Evolutionary conservation across 164 flowering plant species (phyloP).

Genomic region (Piper betle): DNA sequence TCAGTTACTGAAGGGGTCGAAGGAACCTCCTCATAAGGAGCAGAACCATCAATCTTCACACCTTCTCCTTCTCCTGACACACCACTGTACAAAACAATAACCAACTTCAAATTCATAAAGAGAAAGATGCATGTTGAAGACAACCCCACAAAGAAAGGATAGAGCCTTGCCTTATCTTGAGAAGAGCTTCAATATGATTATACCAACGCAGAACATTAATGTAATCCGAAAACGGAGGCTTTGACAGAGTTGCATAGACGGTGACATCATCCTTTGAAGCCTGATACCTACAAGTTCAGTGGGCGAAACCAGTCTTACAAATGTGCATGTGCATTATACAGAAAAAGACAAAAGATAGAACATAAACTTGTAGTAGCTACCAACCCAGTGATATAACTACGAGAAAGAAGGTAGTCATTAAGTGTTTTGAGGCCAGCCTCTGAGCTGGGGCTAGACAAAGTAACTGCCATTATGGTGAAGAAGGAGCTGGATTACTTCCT

Average conservation of each 20-base stretch:
- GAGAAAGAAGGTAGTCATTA: slow-evolving; percentile 55
- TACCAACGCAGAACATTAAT: slow-evolving; percentile 78
- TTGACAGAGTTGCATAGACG: slow-evolving; percentile 47
- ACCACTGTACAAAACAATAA: slow-evolving; percentile 32
- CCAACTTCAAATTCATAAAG: background rate
- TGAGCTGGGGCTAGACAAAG: slow-evolving; percentile 32
- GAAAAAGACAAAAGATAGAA: background rate
- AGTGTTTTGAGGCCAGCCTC: slow-evolving; percentile 56
- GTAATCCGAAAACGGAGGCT: slow-evolving; percentile 41
- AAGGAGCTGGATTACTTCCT: background rate
- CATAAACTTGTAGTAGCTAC: too few species aligned
- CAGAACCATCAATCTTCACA: slow-evolving; percentile 48
- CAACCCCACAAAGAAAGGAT: background rate
- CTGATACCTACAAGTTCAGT: slow-evolving; percentile 38
- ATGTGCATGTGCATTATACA: background rate
- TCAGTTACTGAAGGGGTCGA: slow-evolving; percentile 64
- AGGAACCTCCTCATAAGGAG: slow-evolving; percentile 37
- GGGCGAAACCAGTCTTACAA: background rate
- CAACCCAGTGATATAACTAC: slow-evolving; percentile 85
- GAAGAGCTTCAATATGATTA: slow-evolving; percentile 66
- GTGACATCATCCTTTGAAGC: slow-evolving; percentile 89
- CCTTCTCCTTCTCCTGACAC: slow-evolving; percentile 82
- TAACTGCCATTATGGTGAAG: slow-evolving; percentile 45
- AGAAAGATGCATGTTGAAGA: background rate
- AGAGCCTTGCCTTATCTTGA: slow-evolving; percentile 64